Evolutionary conservation across 2,329 filamentous ascomycete genomes (phyloP).

Genomic region (Ceratocystis eucalypticola): DNA sequence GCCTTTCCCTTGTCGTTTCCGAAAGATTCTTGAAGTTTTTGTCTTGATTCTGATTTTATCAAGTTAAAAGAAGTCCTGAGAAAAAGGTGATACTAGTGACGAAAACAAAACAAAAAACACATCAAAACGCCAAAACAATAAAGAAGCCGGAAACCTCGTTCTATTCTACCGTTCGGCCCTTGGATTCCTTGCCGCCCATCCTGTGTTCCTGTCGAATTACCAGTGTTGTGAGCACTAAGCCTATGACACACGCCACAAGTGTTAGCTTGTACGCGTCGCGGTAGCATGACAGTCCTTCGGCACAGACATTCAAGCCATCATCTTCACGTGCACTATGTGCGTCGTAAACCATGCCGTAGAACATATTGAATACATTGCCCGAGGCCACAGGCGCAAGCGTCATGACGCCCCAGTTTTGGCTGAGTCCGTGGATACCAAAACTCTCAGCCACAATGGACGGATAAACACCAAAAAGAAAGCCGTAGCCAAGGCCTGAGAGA

Average conservation of each 20-base stretch:
- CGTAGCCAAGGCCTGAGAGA: conserved; percentile 78
- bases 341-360: conserved; percentile 79
- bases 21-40: no score
- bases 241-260: conserved; percentile 54
- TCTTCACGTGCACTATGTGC: conserved; percentile 55
- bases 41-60: no score
- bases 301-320: conserved; percentile 59
- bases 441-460: conserved; percentile 80
- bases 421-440: conserved; percentile 79
- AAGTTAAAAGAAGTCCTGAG: neutral
- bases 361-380: conserved; percentile 83
- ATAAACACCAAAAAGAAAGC: conserved; percentile 86
- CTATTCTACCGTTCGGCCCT: conserved; percentile 29
- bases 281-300: conserved; percentile 70
- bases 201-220: conserved; percentile 43
- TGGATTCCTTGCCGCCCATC: conserved; percentile 26
- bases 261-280: conserved; percentile 68
- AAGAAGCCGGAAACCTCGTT: conserved; percentile 6
- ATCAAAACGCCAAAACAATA: neutral
- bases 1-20: no score
- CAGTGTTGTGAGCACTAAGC: conserved; percentile 55
- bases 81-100: neutral
- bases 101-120: neutral
- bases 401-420: conserved; percentile 94
- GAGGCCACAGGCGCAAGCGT: conserved; percentile 76